Conservation (phyloP, 2,329 filamentous ascomycete species). For the Colletotrichum graminicola region DNA sequence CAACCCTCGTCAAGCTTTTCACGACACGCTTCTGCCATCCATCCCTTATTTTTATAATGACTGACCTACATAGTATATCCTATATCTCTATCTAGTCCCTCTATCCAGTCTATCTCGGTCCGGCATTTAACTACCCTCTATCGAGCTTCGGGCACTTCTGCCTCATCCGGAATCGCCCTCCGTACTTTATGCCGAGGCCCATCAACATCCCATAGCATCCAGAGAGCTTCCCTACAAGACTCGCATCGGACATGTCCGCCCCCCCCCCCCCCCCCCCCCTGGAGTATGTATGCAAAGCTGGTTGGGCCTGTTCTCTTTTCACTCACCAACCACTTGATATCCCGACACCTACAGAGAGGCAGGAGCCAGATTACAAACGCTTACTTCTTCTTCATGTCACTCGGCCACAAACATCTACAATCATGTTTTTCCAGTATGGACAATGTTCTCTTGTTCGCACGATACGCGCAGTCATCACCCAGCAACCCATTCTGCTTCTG, state of each 20-base stretch:
- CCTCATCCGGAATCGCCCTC: not conserved
- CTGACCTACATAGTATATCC: too few relatives aligned
- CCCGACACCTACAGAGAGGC: not conserved
- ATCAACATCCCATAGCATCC: not conserved
- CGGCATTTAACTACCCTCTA: not conserved
- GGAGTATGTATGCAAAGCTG: too few relatives aligned
- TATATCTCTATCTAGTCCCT: too few relatives aligned
- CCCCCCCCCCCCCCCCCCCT: not conserved
- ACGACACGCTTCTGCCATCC: not conserved
- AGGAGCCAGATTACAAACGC: not conserved
- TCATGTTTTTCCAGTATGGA: not conserved
- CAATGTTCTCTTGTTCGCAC: not conserved
- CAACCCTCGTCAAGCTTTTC: not conserved
- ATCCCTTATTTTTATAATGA: not conserved
- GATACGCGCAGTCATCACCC: not conserved
- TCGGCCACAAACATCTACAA: not conserved
- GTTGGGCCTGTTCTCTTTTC: not conserved
- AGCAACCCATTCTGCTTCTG: not conserved
- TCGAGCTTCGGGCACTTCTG: too few relatives aligned
- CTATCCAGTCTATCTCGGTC: too few relatives aligned
- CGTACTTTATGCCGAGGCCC: not conserved
- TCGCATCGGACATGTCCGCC: not conserved
- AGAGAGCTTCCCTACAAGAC: not conserved
- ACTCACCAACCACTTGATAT: not conserved
- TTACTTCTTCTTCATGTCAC: not conserved